phyloP scores from a whole-genome alignment of 192 early-diverging fungal genomes.

The Linnemannia elongata region DNA sequence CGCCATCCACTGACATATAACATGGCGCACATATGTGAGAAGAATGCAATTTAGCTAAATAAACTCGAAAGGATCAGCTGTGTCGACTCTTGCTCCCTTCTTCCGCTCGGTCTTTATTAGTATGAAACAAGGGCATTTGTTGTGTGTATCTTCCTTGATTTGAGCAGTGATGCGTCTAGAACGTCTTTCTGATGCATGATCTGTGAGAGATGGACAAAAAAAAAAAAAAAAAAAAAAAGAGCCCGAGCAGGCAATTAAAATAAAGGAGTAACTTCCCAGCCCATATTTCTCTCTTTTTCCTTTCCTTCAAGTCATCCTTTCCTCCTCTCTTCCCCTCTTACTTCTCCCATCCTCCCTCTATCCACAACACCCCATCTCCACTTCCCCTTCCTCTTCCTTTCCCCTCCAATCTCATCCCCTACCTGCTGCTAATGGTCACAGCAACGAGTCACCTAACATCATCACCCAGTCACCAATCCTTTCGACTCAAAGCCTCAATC shows the following conservation, averaged over 20 bases:
- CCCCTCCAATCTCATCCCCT: background rate
- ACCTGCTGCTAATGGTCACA: background rate
- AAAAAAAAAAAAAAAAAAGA: background rate
- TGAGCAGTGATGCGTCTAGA: slow-evolving; percentile 2
- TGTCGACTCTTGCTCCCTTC: background rate
- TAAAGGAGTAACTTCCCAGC: no score
- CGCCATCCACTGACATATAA: background rate
- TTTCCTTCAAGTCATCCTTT: background rate
- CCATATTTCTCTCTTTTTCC: background rate
- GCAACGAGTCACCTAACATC: background rate
- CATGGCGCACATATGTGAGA: background rate
- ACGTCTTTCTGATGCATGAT: background rate
- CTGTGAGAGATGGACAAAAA: background rate
- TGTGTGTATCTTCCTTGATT: background rate
- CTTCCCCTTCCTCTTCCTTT: background rate
- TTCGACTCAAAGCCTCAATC: background rate
- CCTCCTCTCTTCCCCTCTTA: background rate
- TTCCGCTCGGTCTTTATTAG: background rate
- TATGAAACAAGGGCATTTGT: background rate
- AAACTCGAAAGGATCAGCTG: background rate
- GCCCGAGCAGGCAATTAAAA: background rate
- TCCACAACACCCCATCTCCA: background rate
- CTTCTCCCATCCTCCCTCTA: background rate
- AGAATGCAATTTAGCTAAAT: background rate
- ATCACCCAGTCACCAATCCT: background rate